A percentile compares a stretch with the other conserved stretches of the same genome.
These are phyloP conservation scores for Dendrocalamus sinicus DNA, from an alignment of 176 grass and related monocot species.

Conservation along the genomic window DNA sequence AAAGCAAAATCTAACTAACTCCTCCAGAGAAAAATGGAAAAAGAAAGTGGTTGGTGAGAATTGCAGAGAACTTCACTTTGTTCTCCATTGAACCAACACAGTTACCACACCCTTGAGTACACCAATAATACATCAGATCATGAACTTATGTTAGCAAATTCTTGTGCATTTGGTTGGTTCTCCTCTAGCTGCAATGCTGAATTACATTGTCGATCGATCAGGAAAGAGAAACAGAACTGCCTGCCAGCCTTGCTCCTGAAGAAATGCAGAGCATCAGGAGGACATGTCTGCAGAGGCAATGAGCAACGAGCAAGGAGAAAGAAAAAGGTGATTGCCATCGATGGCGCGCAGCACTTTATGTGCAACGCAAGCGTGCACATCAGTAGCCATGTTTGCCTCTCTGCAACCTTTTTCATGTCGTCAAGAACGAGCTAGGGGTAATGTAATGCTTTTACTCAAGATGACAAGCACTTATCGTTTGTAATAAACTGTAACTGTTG, in stretches of 20 bases:
- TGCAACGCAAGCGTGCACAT: slow-evolving; percentile 12
- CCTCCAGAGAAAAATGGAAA: neutral
- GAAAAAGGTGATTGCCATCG: neutral
- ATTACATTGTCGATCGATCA: neutral
- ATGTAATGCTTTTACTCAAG: neutral
- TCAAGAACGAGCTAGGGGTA: neutral
- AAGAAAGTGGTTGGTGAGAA: neutral
- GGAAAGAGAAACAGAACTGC: neutral
- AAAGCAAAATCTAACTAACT: neutral
- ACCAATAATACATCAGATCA: neutral
- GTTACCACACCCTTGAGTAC: neutral
- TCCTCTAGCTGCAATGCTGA: neutral
- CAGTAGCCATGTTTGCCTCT: neutral
- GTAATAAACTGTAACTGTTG: neutral
- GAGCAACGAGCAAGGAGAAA: neutral
- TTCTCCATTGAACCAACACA: neutral
- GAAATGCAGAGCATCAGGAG: neutral
- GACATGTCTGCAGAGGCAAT: neutral
- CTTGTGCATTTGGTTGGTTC: neutral
- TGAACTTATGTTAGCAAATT: neutral
- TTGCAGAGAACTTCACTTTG: neutral
- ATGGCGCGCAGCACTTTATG: slow-evolving; percentile 9
- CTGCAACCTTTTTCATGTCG: neutral
- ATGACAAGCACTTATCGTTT: neutral
- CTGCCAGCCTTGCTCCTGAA: slow-evolving; percentile 4